These are phyloP conservation scores for Exophiala viscosa DNA, from an alignment of 2,329 filamentous ascomycete species.

Conservation along the genomic window DNA sequence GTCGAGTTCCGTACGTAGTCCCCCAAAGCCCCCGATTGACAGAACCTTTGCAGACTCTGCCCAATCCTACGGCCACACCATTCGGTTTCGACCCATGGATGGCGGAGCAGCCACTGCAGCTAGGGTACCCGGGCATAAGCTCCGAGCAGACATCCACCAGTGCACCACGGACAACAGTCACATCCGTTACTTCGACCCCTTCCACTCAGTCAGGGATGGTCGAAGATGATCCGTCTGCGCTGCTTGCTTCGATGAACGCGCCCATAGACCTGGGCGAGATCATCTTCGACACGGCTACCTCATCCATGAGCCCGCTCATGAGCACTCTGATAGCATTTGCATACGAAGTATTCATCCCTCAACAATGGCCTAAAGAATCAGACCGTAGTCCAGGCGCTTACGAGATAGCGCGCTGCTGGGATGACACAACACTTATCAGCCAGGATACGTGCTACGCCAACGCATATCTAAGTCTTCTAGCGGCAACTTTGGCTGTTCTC, in stretches of 20 bases:
- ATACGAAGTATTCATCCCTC: constrained; percentile 25
- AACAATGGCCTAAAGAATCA: constrained; percentile 23
- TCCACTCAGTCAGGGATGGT: constrained; percentile 18
- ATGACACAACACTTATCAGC: constrained; percentile 20
- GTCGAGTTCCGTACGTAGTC: constrained; percentile 12
- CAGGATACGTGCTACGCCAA: constrained; percentile 25
- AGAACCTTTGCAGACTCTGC: constrained; percentile 5
- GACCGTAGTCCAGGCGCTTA: constrained; percentile 13
- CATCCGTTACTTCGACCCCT: constrained; percentile 7
- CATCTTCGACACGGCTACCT: constrained; percentile 6
- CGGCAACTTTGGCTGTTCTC: constrained; percentile 17
- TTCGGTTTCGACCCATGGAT: constrained; percentile 24
- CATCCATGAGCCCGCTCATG: constrained; percentile 18
- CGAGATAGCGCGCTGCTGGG: constrained; percentile 22
- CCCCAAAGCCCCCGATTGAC: constrained; percentile 11
- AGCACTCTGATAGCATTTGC: constrained; percentile 21
- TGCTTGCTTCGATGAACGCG: constrained; percentile 6
- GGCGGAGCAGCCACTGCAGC: constrained; percentile 18
- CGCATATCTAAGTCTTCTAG: constrained; percentile 24
- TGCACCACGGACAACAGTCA: constrained; percentile 8
- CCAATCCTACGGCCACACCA: constrained; percentile 4
- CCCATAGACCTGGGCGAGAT: constrained; percentile 8
- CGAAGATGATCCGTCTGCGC: constrained; percentile 14
- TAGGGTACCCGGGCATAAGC: constrained; percentile 21
- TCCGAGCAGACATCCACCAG: constrained; percentile 8